Evolutionary conservation across 2,329 filamentous ascomycete species (phyloP), one percentile per base, ranked within the genome.

Genomic region (Myrmaecium sp.): DNA sequence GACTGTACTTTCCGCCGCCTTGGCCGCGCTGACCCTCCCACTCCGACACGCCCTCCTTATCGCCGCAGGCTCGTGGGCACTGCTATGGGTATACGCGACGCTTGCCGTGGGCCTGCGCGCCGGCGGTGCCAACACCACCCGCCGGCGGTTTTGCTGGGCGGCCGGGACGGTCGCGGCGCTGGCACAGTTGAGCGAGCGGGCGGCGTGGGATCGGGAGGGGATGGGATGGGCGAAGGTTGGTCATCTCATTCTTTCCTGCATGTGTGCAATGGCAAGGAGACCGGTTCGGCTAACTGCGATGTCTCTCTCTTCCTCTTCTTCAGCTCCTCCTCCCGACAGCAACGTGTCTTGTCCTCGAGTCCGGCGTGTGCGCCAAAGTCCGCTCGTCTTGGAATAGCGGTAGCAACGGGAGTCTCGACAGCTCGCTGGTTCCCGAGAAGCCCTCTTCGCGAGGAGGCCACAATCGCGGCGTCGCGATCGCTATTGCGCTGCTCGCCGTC

Each of bases 161-260:
- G 53, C 54, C 4, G 58, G 57, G 18, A 45, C 35, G 6, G 41
- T 58, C 26, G 42, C 60, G 19, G 54, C 51, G 7, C 36, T 62
- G 26, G 45, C 52, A 14, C 42, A 44, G 20, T 42, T 60, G 19
- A 59, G 57, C 42, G 55, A 60, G 33, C 37, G 56, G 28, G 49
- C 47, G 12, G 51, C 54, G n/a, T 48, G 50, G 34, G 53, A 57
- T 33, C 50, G 48, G 27, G 43, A 50, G 32, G 52, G 50, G 21
- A 47, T 57, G n/a, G 53, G 54, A 49, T 52, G 52, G 44, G 52
- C 51, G 13, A 58, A 61, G 52, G 58, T 60, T 36, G 32, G 11
- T 9, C 21, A 7, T n/a, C 7, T 7, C 6, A 23, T 6, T n/a
- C 21, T 23, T 7, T 18, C 14, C 19, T 6, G 4, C 11, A 10